Base-by-base conservation (phyloP, 1,284 basidiomycete genomes). In the Psilocybe mexicana region DNA sequence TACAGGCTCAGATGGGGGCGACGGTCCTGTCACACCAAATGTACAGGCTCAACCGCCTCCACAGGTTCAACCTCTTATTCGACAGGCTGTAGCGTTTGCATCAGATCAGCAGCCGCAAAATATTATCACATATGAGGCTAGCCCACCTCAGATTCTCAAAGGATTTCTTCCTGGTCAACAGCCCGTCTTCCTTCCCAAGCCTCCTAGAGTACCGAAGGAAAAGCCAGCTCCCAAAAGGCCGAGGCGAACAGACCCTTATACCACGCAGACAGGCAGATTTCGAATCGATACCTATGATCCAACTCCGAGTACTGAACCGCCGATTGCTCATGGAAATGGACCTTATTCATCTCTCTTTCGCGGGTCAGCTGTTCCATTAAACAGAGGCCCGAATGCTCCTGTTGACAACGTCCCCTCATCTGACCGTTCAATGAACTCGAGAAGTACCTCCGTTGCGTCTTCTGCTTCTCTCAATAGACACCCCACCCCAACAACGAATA, bases 141-240 rank as follows among this genome's bases (percentile, higher is more conserved):
- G 75, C 12, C 53, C 69, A 12, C 62, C 69, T 3, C 58, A 72
- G 53, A 54, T 67, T 24, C 61, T 70, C 26, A 63, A 66, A n/a
- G 63, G 47, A 35, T 85, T 80, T 65, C 75, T 85, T 42, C 83
- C 83, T 23, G 84, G 84, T 5, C 83, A 85, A 62, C 76, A 69
- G 3, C 76, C 79, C n/a, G 63, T 63, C n/a, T 52, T 58, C 7
- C 61, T 65, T 54, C 49, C 60, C 6, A 64, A 60, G 35, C 55
- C 46, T 55, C 51, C 46, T 55, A 53, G 44, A 55, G 57, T 45
- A 14, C 44, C 44, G 63, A 66, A 67, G 53, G 52, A 45, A 12
- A 52, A n/a, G 43, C 54, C 54, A 58, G 58, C 58, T 43, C 54
- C 58, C 11, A 72, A 62, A 69, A 68, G 65, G 71, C 67, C 67